Conservation (phyloP, 345 rosid species). For the Acer campestre region DNA sequence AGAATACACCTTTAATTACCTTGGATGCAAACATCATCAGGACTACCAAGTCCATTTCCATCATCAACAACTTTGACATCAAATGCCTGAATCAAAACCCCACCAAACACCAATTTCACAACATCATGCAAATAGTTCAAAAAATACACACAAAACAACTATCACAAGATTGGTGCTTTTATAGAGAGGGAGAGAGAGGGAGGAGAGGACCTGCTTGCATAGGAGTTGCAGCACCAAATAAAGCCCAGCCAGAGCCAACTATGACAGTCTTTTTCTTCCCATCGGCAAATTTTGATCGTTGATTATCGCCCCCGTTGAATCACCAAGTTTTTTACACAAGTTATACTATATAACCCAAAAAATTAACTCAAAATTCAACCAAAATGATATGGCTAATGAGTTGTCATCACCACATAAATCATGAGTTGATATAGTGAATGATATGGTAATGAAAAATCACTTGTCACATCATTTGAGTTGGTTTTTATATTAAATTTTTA, state of each 20-base stretch:
- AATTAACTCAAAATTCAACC: too few species aligned
- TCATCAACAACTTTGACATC: slow-evolving; percentile 59
- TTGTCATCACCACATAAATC: too few species aligned
- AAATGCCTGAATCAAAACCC: slow-evolving; percentile 45
- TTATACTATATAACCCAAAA: too few species aligned
- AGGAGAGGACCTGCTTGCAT: slow-evolving; percentile 41
- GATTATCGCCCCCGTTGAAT: too few species aligned
- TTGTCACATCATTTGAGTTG: too few species aligned
- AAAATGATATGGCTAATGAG: too few species aligned
- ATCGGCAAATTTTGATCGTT: too few species aligned
- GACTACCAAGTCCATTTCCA: slow-evolving; percentile 44
- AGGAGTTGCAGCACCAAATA: slow-evolving; percentile 67
- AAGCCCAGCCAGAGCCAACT: slow-evolving; percentile 71
- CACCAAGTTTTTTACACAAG: too few species aligned
- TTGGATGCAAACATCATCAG: slow-evolving; percentile 52
- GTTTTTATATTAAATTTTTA: too few species aligned
- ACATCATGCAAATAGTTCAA: neutral
- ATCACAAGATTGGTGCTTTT: neutral
- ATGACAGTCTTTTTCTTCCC: slow-evolving; percentile 44
- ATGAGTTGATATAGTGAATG: too few species aligned
- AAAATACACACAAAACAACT: neutral
- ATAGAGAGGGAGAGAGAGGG: neutral
- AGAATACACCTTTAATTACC: slow-evolving; percentile 31
- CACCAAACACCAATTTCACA: neutral
- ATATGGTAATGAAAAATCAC: too few species aligned